Conservation (phyloP, 2,329 filamentous ascomycete species). For the Salinomyces thailandicus region DNA sequence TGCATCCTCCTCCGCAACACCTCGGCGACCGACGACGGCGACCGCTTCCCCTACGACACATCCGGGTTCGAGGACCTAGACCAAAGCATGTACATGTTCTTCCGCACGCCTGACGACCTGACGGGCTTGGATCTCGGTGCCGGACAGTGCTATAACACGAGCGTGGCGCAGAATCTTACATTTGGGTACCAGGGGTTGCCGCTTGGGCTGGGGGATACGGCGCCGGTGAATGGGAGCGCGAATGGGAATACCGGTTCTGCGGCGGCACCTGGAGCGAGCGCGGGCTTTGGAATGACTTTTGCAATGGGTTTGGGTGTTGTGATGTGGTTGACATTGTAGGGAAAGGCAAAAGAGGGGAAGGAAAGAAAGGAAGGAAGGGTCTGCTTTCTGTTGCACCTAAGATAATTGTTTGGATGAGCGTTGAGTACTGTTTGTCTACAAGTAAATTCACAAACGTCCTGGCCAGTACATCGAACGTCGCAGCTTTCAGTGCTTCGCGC, state of each 20-base stretch:
- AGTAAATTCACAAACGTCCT: too few relatives aligned
- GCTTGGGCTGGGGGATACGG: constrained; percentile 15
- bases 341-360: too few relatives aligned
- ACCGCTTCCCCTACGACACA: constrained; percentile 68
- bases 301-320: constrained; percentile 12
- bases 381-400: too few relatives aligned
- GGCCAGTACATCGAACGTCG: too few relatives aligned
- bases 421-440: too few relatives aligned
- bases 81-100: constrained; percentile 67
- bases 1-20: constrained; percentile 72
- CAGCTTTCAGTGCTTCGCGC: too few relatives aligned
- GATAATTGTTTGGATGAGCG: too few relatives aligned
- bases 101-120: constrained; percentile 60
- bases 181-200: constrained; percentile 51
- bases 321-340: constrained; percentile 15
- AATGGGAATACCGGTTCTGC: constrained; percentile 3
- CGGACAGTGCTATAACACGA: constrained; percentile 57
- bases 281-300: constrained; percentile 12
- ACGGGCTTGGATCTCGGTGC: constrained; percentile 53
- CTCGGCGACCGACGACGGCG: constrained; percentile 52
- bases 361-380: too few relatives aligned
- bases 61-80: constrained; percentile 57
- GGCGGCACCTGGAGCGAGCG: neutral
- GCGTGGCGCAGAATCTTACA: constrained; percentile 59
- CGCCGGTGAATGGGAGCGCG: constrained; percentile 17